These are phyloP conservation scores for Styphnolobium japonicum DNA, from an alignment of 306 rosid species.

Conservation along the genomic window DNA sequence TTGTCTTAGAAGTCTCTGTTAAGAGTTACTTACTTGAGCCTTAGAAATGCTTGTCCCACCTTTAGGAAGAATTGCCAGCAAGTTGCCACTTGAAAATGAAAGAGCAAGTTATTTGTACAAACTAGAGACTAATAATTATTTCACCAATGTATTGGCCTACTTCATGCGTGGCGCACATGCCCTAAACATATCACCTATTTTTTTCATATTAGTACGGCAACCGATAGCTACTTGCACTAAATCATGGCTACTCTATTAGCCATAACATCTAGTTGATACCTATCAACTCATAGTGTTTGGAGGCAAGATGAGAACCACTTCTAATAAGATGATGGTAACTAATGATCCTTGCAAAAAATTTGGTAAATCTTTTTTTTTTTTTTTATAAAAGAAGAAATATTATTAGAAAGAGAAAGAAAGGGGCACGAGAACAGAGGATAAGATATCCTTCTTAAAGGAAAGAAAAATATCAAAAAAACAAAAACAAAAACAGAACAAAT, in stretches of 20 bases:
- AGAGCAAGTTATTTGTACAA: not conserved
- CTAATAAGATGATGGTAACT: not conserved
- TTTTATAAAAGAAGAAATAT: too few relatives aligned
- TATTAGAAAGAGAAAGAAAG: not conserved
- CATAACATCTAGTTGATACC: not conserved
- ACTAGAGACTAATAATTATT: too few relatives aligned
- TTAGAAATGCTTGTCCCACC: not conserved
- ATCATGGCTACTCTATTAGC: not conserved
- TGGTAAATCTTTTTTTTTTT: not conserved
- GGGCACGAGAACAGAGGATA: not conserved
- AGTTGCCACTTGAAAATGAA: not conserved
- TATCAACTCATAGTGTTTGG: not conserved
- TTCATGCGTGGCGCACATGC: not conserved
- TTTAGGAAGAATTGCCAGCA: not conserved
- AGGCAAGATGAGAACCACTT: not conserved
- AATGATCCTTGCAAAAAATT: not conserved
- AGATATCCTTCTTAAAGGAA: too few relatives aligned
- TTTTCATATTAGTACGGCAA: too few relatives aligned
- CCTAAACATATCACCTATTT: not conserved
- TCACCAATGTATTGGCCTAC: not conserved
- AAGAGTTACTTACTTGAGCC: too few relatives aligned
- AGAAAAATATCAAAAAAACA: too few relatives aligned
- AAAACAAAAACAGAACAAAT: too few relatives aligned
- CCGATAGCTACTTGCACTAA: not conserved
- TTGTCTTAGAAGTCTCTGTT: slow-evolving; percentile 9